Percentiles rank a stretch among this genome's conserved stretches.
phyloP scores from a whole-genome alignment of 257 asterid genomes.

The Nicotiana knightiana region DNA sequence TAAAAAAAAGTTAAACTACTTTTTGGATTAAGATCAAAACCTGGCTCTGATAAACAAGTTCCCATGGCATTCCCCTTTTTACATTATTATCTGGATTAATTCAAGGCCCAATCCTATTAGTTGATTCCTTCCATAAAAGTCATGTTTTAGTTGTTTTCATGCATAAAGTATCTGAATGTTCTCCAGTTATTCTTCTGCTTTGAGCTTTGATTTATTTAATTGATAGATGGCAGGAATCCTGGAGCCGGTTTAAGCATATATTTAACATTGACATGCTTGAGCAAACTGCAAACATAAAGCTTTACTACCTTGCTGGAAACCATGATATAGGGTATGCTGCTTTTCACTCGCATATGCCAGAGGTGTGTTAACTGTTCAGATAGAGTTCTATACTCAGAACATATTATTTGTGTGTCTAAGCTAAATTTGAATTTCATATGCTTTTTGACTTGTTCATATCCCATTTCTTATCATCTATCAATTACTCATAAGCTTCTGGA shows the following conservation, averaged over 20 bases:
- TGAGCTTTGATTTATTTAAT: neutral
- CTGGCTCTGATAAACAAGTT: neutral
- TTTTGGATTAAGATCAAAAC: neutral
- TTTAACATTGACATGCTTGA: conserved; percentile 63
- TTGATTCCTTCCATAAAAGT: neutral
- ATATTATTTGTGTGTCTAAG: neutral
- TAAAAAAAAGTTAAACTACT: neutral
- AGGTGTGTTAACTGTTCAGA: conserved; percentile 38
- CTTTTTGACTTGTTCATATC: neutral
- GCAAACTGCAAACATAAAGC: conserved; percentile 40
- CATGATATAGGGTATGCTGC: conserved; percentile 86
- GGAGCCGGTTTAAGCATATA: conserved; percentile 83
- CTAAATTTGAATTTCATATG: neutral
- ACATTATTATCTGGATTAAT: neutral
- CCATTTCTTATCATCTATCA: neutral
- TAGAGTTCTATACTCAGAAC: neutral
- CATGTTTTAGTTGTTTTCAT: neutral
- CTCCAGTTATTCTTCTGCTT: conserved; percentile 17
- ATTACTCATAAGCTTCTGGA: neutral
- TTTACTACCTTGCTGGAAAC: conserved; percentile 72
- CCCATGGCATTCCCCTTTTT: neutral
- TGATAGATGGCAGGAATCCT: conserved; percentile 82
- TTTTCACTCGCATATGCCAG: conserved; percentile 51
- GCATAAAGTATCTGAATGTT: neutral
- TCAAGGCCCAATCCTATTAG: neutral